Conservation (phyloP, 192 early-diverging fungal genomes). For the Backusella mclennaniae region DNA sequence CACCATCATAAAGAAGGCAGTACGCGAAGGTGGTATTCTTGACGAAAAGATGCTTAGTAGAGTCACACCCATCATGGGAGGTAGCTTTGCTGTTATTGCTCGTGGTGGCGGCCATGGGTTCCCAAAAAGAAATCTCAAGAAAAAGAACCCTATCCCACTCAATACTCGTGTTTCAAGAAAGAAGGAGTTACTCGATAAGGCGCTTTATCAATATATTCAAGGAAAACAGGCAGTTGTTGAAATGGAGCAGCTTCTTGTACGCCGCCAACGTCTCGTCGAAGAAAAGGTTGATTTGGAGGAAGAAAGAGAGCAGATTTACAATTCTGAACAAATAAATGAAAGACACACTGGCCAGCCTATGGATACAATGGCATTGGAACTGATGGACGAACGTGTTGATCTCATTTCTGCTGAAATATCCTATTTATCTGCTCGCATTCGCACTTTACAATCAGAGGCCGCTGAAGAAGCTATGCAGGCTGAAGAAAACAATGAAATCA, state of each 20-base stretch:
- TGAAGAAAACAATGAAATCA: conserved; percentile 9
- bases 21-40: conserved; percentile 33
- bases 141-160: conserved; percentile 27
- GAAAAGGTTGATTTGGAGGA: conserved; percentile 50
- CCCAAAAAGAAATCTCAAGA: conserved; percentile 21
- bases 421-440: conserved; percentile 54
- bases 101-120: conserved; percentile 30
- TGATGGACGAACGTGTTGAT: conserved; percentile 57
- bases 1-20: conserved; percentile 46
- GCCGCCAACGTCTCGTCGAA: conserved; percentile 42
- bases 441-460: conserved; percentile 49
- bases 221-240: conserved; percentile 46
- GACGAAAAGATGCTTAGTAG: conserved; percentile 30
- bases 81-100: conserved; percentile 36
- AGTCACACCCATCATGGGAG: conserved; percentile 34
- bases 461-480: conserved; percentile 30
- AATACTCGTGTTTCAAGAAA: conserved; percentile 42
- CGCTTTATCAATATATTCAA: conserved; percentile 53
- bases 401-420: conserved; percentile 57
- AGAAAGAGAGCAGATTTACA: conserved; percentile 47
- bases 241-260: conserved; percentile 48
- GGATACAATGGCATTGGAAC: conserved; percentile 35
- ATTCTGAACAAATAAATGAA: conserved; percentile 34
- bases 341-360: conserved; percentile 17
- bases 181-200: conserved; percentile 53